Evolutionary conservation across 768 basidiomycete genomes (phyloP), one percentile per base, ranked within the genome.

Genomic region (Leccinum disarticulatum): DNA sequence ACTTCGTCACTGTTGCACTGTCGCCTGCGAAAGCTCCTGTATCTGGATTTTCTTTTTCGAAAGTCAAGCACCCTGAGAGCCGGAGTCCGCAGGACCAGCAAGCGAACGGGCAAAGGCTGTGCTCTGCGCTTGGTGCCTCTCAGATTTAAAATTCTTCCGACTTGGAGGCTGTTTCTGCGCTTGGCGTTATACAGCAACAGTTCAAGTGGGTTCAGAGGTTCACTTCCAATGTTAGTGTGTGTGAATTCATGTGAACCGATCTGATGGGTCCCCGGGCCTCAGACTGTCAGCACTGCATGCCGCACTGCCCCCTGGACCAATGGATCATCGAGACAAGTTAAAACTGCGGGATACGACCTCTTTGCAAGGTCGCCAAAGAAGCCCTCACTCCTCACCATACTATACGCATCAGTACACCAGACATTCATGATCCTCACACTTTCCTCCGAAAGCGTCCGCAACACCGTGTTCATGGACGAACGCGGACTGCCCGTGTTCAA

Each of bases 401-500:
- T 28, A 30, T 49, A 43, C 27, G 17, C 27, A 9, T 46, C 7
- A 27, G 14, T 48, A 38, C 7, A 43, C 14, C 25, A 9, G 15
- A 41, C 47, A 56, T 33, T 10, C 52, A 73, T 73, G 64, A 64
- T 62, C 55, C 62, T 74, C 35, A 62, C 63, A 0, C 62, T 74
- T 35, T 64, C 67, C 25, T 66, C 68, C 15, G 64, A 74, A 53
- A 30, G n/a, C 2, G 64, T 73, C 35, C 65, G 66, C 38, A 61
- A 70, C 54, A 67, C 74, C 7, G 59, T 65, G 58, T 68, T 72
- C 54, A 74, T 61, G 48, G 66, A 75, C 54, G 69, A 69, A 55
- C 43, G 46, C 3, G 70, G 70, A 2, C 66, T 69, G 13, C 65
- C 68, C 13, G 3, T 70, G n/a, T 73, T 66, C 57, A 75, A 64